Evolutionary conservation across 1,139 yeast genomes (phyloP).

Genomic region (Yamadazyma trypodendri): DNA sequence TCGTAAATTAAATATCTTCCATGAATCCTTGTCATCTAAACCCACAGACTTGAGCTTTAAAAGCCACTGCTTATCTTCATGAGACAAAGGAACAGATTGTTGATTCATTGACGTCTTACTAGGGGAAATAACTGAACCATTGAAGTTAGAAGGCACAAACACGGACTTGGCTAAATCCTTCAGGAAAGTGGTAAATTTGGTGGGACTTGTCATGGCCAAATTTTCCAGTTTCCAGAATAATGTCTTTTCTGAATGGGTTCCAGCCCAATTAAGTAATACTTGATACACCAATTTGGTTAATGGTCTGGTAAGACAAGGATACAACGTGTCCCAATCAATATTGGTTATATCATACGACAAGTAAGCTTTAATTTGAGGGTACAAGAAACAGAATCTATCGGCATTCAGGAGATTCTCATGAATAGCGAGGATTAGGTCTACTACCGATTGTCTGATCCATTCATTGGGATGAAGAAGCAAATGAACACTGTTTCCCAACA

Average conservation of each 20-base stretch:
- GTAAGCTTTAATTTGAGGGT: slow-evolving; percentile 78
- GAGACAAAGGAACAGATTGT: slow-evolving; percentile 28
- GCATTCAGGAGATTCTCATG: slow-evolving; percentile 67
- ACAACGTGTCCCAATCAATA: slow-evolving; percentile 62
- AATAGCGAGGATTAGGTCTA: slow-evolving; percentile 60
- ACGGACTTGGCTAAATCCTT: slow-evolving; percentile 42
- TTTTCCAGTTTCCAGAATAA: slow-evolving; percentile 61
- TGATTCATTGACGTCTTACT: slow-evolving; percentile 18
- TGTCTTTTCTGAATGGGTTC: slow-evolving; percentile 58
- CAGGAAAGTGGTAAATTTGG: slow-evolving; percentile 21
- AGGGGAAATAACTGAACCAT: slow-evolving; percentile 3
- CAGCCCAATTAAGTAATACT: slow-evolving; percentile 70
- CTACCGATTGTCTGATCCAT: slow-evolving; percentile 74
- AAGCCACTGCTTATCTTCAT: slow-evolving; percentile 77
- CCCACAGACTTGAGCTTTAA: slow-evolving; percentile 70
- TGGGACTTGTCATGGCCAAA: slow-evolving; percentile 13
- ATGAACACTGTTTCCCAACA: slow-evolving; percentile 28
- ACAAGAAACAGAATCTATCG: slow-evolving; percentile 76
- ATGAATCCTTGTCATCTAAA: slow-evolving; percentile 64
- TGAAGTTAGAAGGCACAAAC: slow-evolving; percentile 25
- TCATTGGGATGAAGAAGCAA: slow-evolving; percentile 79
- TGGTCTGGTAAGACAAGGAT: slow-evolving; percentile 65
- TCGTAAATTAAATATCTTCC: slow-evolving; percentile 76
- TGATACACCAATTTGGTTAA: slow-evolving; percentile 66
- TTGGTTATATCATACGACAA: slow-evolving; percentile 73